phyloP scores from a whole-genome alignment of 2,329 filamentous ascomycete genomes.

The Lasiodiplodia gonubiensis region DNA sequence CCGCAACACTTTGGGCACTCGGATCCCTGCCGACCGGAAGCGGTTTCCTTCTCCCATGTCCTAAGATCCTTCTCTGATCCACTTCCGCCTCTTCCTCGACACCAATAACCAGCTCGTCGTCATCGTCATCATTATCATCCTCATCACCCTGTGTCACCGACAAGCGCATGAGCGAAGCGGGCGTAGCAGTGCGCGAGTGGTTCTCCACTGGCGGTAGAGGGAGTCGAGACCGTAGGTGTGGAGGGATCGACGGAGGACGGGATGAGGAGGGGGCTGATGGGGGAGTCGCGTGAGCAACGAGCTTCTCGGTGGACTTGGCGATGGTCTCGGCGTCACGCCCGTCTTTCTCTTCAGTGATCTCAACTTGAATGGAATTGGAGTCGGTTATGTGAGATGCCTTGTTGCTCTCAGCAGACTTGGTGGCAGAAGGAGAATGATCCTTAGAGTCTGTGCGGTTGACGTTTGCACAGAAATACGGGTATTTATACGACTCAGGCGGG shows the following conservation, averaged over 20 bases:
- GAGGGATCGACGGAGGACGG: neutral
- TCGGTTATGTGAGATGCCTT: neutral
- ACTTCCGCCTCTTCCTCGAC: slow-evolving; percentile 1
- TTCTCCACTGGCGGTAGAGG: neutral
- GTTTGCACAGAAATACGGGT: neutral
- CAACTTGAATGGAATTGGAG: neutral
- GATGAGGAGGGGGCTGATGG: neutral
- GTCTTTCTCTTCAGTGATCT: neutral
- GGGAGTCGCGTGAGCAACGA: neutral
- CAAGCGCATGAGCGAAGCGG: neutral
- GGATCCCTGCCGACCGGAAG: neutral
- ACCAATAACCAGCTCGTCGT: neutral
- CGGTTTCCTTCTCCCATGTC: neutral
- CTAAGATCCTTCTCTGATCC: neutral
- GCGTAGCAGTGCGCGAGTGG: neutral
- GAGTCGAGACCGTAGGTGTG: too few relatives aligned
- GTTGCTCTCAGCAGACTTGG: neutral
- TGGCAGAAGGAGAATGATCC: neutral
- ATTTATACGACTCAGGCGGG: neutral
- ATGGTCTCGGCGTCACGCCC: neutral
- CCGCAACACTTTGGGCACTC: neutral
- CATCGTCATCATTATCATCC: neutral
- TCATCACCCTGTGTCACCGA: neutral
- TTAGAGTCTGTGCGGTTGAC: neutral
- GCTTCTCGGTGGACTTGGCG: neutral